phyloP scores from a whole-genome alignment of 768 basidiomycete species.

The Leccinum olivaceopallidum region DNA sequence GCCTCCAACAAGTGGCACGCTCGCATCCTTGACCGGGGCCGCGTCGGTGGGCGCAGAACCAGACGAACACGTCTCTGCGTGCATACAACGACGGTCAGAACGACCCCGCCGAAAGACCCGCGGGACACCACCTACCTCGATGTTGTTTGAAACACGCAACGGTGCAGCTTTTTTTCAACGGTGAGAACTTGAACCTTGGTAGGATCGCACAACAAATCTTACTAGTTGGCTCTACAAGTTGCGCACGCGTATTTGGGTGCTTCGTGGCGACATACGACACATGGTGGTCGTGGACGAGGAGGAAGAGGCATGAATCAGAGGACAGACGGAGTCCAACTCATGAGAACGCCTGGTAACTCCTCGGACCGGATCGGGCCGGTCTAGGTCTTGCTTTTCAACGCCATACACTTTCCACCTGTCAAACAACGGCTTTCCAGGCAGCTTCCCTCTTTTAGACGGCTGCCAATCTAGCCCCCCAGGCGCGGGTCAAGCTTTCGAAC shows the following conservation, averaged over 20 bases:
- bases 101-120: too few species aligned
- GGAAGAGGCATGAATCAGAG: constrained; percentile 2
- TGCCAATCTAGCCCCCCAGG: too few species aligned
- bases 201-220: neutral
- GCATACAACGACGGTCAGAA: neutral
- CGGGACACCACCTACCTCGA: constrained; percentile 49
- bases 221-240: constrained; percentile 6
- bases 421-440: too few species aligned
- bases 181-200: neutral
- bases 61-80: constrained; percentile 7
- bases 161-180: constrained; percentile 59
- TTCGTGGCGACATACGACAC: constrained; percentile 6
- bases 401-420: too few species aligned
- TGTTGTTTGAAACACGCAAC: constrained; percentile 76
- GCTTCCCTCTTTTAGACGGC: too few species aligned
- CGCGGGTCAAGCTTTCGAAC: too few species aligned
- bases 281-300: constrained; percentile 3
- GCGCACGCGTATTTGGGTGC: constrained; percentile 11
- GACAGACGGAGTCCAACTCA: neutral
- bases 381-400: too few species aligned
- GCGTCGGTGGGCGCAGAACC: neutral
- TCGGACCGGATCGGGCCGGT: neutral
- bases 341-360: neutral
- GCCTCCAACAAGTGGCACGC: neutral
- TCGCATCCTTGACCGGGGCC: too few species aligned